Conservation (phyloP, 805 yeast genomes). For the Torulaspora maleeae region DNA sequence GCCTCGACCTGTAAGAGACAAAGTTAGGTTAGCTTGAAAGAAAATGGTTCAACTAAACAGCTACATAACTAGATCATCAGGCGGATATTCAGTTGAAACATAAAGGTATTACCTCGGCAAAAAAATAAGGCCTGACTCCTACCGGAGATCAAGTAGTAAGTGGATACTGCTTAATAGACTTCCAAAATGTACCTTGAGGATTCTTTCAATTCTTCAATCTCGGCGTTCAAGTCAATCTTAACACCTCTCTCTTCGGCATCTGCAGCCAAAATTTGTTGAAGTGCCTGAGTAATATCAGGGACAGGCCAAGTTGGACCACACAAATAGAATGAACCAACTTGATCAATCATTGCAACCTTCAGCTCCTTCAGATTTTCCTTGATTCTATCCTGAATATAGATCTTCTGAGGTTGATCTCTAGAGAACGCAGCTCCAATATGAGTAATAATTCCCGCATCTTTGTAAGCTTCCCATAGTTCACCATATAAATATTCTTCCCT, state of each 20-base stretch:
- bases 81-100: too few species aligned
- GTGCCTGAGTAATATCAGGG: slow-evolving; percentile 88
- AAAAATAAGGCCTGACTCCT: too few species aligned
- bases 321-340: slow-evolving; percentile 86
- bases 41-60: too few species aligned
- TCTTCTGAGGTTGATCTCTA: slow-evolving; percentile 92
- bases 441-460: slow-evolving; percentile 85
- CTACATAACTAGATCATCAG: too few species aligned
- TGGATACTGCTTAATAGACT: slow-evolving; percentile 55
- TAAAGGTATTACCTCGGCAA: too few species aligned
- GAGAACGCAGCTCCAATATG: slow-evolving; percentile 97
- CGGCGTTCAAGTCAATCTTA: slow-evolving; percentile 66
- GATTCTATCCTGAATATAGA: slow-evolving; percentile 91
- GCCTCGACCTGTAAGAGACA: too few species aligned
- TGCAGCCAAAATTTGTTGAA: slow-evolving; percentile 68
- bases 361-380: slow-evolving; percentile 67
- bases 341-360: slow-evolving; percentile 69
- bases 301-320: slow-evolving; percentile 99
- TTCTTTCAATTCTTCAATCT: slow-evolving; percentile 91
- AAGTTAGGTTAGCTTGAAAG: too few species aligned
- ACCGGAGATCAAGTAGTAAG: background rate
- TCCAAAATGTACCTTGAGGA: slow-evolving; percentile 87
- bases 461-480: slow-evolving; percentile 95
- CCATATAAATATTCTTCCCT: slow-evolving; percentile 94
- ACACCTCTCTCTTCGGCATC: slow-evolving; percentile 69